These are phyloP conservation scores for Entelexis paramagnoliae DNA, from an alignment of 1,139 yeast species.

Conservation along the genomic window DNA sequence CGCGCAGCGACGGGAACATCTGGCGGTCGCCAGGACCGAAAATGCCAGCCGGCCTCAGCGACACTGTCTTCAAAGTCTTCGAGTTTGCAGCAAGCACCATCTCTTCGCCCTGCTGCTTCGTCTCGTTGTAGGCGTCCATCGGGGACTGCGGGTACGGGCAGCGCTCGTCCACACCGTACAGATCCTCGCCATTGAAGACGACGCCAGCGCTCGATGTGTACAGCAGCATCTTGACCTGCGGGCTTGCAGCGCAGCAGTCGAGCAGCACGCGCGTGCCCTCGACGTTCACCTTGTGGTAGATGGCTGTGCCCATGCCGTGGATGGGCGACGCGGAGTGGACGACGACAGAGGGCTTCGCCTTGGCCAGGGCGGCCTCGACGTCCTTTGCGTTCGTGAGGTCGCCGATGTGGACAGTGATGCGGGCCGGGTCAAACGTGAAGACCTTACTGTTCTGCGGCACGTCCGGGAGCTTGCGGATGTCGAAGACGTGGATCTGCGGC, in stretches of 20 bases:
- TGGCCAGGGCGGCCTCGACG: slow-evolving; percentile 51
- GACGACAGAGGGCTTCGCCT: slow-evolving; percentile 58
- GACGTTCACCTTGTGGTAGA: slow-evolving; percentile 84
- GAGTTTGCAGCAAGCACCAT: slow-evolving; percentile 59
- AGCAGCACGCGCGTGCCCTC: slow-evolving; percentile 74
- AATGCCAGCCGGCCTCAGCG: slow-evolving; percentile 93
- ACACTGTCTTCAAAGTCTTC: slow-evolving; percentile 59
- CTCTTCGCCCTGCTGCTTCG: slow-evolving; percentile 86
- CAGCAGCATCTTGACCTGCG: slow-evolving; percentile 54
- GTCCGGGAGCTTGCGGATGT: slow-evolving; percentile 66
- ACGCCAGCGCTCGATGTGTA: slow-evolving; percentile 98
- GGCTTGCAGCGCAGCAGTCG: slow-evolving; percentile 39
- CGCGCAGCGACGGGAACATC: slow-evolving; percentile 82
- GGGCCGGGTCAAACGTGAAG: slow-evolving; percentile 55
- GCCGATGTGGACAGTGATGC: slow-evolving; percentile 59
- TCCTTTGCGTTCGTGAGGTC: slow-evolving; percentile 71
- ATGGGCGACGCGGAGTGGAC: slow-evolving; percentile 97
- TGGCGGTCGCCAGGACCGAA: slow-evolving; percentile 99
- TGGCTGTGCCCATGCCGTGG: slow-evolving; percentile 69
- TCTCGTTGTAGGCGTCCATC: slow-evolving; percentile 95
- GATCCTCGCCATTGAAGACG: slow-evolving; percentile 84
- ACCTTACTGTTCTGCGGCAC: slow-evolving; percentile 30
- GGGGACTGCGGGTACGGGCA: slow-evolving; percentile 88
- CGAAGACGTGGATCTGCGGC: slow-evolving; percentile 75
- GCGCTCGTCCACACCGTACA: slow-evolving; percentile 82